These are phyloP conservation scores for Eucalyptus regnans DNA, from an alignment of 345 rosid genomes.

Conservation along the genomic window DNA sequence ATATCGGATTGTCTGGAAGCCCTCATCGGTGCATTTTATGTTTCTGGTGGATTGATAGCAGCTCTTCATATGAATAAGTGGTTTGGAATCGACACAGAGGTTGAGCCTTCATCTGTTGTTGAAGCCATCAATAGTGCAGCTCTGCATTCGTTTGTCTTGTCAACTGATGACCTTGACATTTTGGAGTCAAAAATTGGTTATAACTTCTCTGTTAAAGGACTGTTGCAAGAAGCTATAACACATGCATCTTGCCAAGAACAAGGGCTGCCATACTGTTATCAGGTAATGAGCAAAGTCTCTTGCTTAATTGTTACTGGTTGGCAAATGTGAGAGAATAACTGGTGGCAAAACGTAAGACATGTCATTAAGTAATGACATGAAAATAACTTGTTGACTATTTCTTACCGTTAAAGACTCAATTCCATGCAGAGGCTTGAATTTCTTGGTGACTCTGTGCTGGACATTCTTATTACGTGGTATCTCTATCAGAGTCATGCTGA, in stretches of 20 bases:
- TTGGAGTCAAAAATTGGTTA: slow-evolving; percentile 60
- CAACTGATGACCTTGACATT: slow-evolving; percentile 21
- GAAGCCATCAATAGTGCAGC: slow-evolving; percentile 43
- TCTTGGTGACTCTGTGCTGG: slow-evolving; percentile 85
- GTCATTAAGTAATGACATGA: background rate
- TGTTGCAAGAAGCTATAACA: slow-evolving; percentile 74
- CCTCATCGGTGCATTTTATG: slow-evolving; percentile 66
- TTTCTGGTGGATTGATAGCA: slow-evolving; percentile 53
- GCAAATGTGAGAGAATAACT: background rate
- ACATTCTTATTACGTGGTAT: slow-evolving; percentile 71
- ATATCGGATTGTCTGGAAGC: slow-evolving; percentile 87
- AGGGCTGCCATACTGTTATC: slow-evolving; percentile 36
- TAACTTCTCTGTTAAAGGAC: slow-evolving; percentile 47
- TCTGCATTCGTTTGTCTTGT: slow-evolving; percentile 26
- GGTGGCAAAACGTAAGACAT: background rate
- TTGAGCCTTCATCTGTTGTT: slow-evolving; percentile 23
- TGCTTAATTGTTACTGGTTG: background rate
- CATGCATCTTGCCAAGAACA: slow-evolving; percentile 46
- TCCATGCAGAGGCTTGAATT: slow-evolving; percentile 80
- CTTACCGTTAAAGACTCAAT: background rate
- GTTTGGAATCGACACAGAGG: slow-evolving; percentile 54
- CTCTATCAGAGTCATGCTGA: slow-evolving; percentile 51
- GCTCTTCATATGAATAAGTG: slow-evolving; percentile 68
- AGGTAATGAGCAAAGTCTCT: slow-evolving; percentile 26
- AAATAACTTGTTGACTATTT: background rate